Percentiles rank a stretch among this genome's conserved stretches.
Evolutionary conservation across 352 stramenopile genomes (phyloP).

Genomic region (Pythium guiyangense): DNA sequence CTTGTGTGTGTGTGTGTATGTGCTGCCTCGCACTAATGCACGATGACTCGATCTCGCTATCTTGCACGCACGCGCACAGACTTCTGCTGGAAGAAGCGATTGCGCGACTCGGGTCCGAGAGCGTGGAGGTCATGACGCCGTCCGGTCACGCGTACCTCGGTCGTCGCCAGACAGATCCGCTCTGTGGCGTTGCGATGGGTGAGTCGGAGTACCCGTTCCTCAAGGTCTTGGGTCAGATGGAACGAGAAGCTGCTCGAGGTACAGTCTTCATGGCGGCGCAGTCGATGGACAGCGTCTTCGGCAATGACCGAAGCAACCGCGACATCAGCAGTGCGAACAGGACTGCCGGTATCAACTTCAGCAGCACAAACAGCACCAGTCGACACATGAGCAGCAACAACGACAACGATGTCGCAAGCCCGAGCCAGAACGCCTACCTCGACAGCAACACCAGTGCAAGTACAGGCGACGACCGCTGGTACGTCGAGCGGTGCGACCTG

Average conservation of each 20-base stretch:
- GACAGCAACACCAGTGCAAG: not conserved
- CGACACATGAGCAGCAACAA: not conserved
- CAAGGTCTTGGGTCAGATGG: conserved; percentile 45
- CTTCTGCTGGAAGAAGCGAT: conserved; percentile 57
- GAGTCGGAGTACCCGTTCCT: conserved; percentile 47
- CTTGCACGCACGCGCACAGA: conserved; percentile 17
- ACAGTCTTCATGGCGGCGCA: conserved; percentile 21
- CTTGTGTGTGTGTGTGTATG: not conserved
- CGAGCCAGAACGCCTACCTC: not conserved
- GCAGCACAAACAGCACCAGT: too few species aligned
- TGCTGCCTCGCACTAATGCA: too few species aligned
- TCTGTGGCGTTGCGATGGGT: conserved; percentile 41
- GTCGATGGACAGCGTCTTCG: not conserved
- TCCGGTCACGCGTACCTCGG: conserved; percentile 30
- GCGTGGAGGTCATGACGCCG: conserved; percentile 29
- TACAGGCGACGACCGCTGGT: conserved; percentile 9
- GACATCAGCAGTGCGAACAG: too few species aligned
- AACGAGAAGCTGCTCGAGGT: conserved; percentile 28
- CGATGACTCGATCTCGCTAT: too few species aligned
- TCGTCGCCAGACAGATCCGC: conserved; percentile 8
- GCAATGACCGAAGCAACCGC: not conserved
- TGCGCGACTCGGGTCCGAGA: too few species aligned
- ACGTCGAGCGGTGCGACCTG: conserved; percentile 28
- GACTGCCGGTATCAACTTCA: too few species aligned
- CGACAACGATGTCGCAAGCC: not conserved